Conservation (phyloP, 2,329 filamentous ascomycete genomes). For the Penicillium janthinellum region DNA sequence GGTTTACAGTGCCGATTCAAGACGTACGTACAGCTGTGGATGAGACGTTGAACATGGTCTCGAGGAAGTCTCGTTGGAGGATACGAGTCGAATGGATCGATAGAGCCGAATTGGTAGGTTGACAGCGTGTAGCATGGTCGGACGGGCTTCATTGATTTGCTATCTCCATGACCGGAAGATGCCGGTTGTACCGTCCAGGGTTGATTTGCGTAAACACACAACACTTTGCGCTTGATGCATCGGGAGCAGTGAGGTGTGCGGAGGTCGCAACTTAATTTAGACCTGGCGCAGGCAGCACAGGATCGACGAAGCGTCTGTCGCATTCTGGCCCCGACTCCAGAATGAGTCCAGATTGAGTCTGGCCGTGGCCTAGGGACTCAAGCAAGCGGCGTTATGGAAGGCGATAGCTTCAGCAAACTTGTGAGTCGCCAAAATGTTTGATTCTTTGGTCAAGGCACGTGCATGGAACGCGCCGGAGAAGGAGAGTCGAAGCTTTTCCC, state of each 20-base stretch:
- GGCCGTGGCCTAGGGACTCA: not conserved
- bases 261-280: conserved; percentile 60
- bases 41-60: conserved; percentile 56
- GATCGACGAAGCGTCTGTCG: conserved; percentile 60
- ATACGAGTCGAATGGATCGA: conserved; percentile 62
- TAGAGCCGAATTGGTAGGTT: conserved; percentile 36
- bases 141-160: conserved; percentile 7
- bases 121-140: conserved; percentile 18
- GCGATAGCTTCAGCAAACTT: not conserved
- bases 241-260: conserved; percentile 58
- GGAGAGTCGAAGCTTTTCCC: not conserved
- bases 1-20: not conserved
- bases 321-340: conserved; percentile 42
- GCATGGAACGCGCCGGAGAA: conserved; percentile 1
- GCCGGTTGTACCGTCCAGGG: conserved; percentile 43
- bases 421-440: not conserved
- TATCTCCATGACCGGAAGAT: conserved; percentile 13
- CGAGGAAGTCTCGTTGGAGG: conserved; percentile 56
- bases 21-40: conserved; percentile 54
- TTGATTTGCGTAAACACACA: conserved; percentile 58
- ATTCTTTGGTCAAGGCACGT: not conserved
- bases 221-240: conserved; percentile 52
- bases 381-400: not conserved
- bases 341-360: not conserved
- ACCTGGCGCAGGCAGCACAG: conserved; percentile 58